Percentiles rank a stretch among this genome's conserved stretches.
Conservation (phyloP, 2,329 filamentous ascomycete genomes). For the Alternaria ethzedia region DNA sequence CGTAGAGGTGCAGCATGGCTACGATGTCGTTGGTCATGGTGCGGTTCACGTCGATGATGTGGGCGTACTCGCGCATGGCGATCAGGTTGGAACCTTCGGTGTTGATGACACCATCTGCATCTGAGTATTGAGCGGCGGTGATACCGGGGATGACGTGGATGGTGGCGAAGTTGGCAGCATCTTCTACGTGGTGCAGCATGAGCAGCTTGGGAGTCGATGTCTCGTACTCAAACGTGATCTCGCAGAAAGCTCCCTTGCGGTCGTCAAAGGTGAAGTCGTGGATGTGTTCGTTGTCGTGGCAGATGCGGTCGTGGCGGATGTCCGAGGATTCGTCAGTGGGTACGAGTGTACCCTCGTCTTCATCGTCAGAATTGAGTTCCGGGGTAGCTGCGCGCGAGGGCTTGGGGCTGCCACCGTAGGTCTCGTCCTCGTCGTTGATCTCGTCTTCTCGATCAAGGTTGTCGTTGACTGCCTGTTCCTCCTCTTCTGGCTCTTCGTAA, state of each 20-base stretch:
- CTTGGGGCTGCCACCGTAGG: conserved; percentile 55
- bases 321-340: conserved; percentile 40
- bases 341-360: conserved; percentile 31
- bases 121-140: conserved; percentile 68
- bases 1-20: conserved; percentile 82
- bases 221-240: conserved; percentile 83
- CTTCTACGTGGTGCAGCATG: conserved; percentile 89
- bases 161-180: conserved; percentile 76
- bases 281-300: conserved; percentile 65
- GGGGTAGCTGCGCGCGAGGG: conserved; percentile 44
- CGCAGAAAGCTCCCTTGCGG: conserved; percentile 73
- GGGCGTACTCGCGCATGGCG: conserved; percentile 87
- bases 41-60: conserved; percentile 83
- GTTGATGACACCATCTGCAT: conserved; percentile 62
- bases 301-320: conserved; percentile 44
- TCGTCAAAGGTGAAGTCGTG: conserved; percentile 82
- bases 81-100: conserved; percentile 86
- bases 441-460: conserved; percentile 64
- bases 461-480: conserved; percentile 77
- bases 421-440: conserved; percentile 59
- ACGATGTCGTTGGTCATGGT: conserved; percentile 93
- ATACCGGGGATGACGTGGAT: conserved; percentile 87
- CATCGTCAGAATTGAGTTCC: conserved; percentile 36
- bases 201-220: conserved; percentile 84
- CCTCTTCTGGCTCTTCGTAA: conserved; percentile 92